These are phyloP conservation scores for Blastobotrys terrestris DNA, from an alignment of 805 yeast genomes.

Conservation along the genomic window DNA sequence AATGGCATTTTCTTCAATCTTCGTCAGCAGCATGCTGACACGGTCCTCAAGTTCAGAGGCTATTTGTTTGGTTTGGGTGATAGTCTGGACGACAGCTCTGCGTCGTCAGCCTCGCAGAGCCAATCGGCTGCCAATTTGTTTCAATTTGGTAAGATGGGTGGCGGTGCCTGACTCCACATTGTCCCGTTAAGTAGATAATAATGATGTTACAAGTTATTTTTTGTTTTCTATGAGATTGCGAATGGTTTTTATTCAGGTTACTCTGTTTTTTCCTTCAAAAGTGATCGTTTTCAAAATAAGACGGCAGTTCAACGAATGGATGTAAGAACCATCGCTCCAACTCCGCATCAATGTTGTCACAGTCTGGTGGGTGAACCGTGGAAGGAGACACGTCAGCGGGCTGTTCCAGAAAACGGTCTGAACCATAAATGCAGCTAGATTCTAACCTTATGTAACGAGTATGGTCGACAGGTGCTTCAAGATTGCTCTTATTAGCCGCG, in stretches of 20 bases:
- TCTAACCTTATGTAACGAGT: not conserved
- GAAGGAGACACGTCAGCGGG: not conserved
- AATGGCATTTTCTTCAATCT: slow-evolving; percentile 39
- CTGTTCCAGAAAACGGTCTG: too few species aligned
- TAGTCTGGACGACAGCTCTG: slow-evolving; percentile 14
- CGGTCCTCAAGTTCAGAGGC: slow-evolving; percentile 26
- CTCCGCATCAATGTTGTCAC: slow-evolving; percentile 1
- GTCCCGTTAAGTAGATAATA: not conserved
- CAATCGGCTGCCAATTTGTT: slow-evolving; percentile 22
- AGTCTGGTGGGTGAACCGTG: too few species aligned
- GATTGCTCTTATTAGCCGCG: not conserved
- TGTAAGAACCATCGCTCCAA: slow-evolving; percentile 5
- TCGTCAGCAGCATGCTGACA: slow-evolving; percentile 27
- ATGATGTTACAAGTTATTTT: too few species aligned
- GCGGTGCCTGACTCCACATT: slow-evolving; percentile 5
- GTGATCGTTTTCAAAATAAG: not conserved
- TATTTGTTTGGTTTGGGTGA: slow-evolving; percentile 35
- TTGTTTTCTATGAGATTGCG: too few species aligned
- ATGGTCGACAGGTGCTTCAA: not conserved
- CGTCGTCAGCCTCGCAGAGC: slow-evolving; percentile 6
- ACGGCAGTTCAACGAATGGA: not conserved
- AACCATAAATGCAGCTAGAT: too few species aligned
- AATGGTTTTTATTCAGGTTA: too few species aligned
- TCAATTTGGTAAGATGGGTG: slow-evolving; percentile 29
- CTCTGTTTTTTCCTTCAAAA: too few species aligned